These are phyloP conservation scores for Irpex sp. DNA, from an alignment of 1,284 basidiomycete species.

Conservation along the genomic window DNA sequence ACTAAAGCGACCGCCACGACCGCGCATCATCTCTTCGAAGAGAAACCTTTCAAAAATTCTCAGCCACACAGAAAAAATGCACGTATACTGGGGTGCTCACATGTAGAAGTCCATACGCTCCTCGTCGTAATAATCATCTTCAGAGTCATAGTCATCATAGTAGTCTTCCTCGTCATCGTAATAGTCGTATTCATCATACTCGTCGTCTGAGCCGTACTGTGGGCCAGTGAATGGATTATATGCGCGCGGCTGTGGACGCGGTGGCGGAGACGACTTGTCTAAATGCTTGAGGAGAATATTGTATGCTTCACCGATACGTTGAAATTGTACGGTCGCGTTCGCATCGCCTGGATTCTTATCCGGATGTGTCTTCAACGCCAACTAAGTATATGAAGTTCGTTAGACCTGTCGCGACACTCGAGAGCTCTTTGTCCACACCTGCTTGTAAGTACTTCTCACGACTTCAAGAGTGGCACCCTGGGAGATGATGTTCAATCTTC, in stretches of 20 bases:
- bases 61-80: background rate
- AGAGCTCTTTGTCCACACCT: constrained; percentile 35
- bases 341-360: constrained; percentile 68
- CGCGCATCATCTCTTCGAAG: constrained; percentile 42
- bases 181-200: constrained; percentile 30
- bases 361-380: constrained; percentile 66
- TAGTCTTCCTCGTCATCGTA: constrained; percentile 29
- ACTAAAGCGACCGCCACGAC: constrained; percentile 31
- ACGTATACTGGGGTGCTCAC: constrained; percentile 26
- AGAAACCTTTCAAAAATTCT: constrained; percentile 34
- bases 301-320: constrained; percentile 66
- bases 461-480: constrained; percentile 59
- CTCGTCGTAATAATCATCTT: constrained; percentile 23
- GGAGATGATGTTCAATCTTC: background rate
- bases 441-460: constrained; percentile 65
- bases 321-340: constrained; percentile 65
- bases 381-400: too few species aligned
- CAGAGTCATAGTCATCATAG: constrained; percentile 31
- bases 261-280: constrained; percentile 32
- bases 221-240: constrained; percentile 17
- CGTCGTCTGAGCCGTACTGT: constrained; percentile 29
- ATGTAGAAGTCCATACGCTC: constrained; percentile 38
- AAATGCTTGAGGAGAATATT: constrained; percentile 53
- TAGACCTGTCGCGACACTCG: background rate
- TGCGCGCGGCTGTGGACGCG: constrained; percentile 16